A percentile compares a stretch with the other conserved stretches of the same genome.
phyloP scores from a whole-genome alignment of 257 asterid genomes.

The Buddleja alternifolia region DNA sequence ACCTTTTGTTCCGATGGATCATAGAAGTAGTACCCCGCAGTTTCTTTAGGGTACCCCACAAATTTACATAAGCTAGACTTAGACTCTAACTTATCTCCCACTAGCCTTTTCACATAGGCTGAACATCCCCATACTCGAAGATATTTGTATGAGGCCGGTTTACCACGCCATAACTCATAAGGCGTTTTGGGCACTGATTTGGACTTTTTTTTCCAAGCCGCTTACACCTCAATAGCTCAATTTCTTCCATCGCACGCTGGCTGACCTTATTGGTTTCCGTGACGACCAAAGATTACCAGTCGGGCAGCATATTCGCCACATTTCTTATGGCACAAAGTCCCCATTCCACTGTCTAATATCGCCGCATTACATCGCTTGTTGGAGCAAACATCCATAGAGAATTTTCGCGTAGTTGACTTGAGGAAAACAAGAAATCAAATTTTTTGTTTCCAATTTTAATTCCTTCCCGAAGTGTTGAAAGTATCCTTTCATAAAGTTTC shows the following conservation, averaged over 20 bases:
- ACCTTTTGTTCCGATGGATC: too few relatives aligned
- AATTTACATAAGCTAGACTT: too few relatives aligned
- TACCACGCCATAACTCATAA: too few relatives aligned
- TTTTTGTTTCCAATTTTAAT: slow-evolving; percentile 68
- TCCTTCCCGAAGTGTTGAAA: slow-evolving; percentile 63
- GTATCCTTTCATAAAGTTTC: slow-evolving; percentile 61
- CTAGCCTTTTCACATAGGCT: too few relatives aligned
- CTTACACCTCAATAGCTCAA: slow-evolving; percentile 48
- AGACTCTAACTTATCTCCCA: too few relatives aligned
- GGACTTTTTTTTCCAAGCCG: slow-evolving; percentile 24
- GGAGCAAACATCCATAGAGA: slow-evolving; percentile 96
- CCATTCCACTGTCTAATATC: slow-evolving; percentile 87
- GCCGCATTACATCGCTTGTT: slow-evolving; percentile 44
- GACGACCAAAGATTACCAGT: slow-evolving; percentile 97
- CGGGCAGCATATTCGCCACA: slow-evolving; percentile 93
- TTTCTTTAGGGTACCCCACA: too few relatives aligned
- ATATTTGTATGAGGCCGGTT: too few relatives aligned
- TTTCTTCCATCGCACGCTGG: slow-evolving; percentile 50
- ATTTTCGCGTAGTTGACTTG: slow-evolving; percentile 86
- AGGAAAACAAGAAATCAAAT: slow-evolving; percentile 91
- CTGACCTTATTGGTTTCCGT: slow-evolving; percentile 68
- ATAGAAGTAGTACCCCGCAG: too few relatives aligned
- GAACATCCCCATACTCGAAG: too few relatives aligned
- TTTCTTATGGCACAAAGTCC: slow-evolving; percentile 62
- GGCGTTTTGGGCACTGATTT: too few relatives aligned